A percentile compares a stretch with the other conserved stretches of the same genome.
phyloP scores from a whole-genome alignment of 2,329 filamentous ascomycete species.

The Microsporum canis region DNA sequence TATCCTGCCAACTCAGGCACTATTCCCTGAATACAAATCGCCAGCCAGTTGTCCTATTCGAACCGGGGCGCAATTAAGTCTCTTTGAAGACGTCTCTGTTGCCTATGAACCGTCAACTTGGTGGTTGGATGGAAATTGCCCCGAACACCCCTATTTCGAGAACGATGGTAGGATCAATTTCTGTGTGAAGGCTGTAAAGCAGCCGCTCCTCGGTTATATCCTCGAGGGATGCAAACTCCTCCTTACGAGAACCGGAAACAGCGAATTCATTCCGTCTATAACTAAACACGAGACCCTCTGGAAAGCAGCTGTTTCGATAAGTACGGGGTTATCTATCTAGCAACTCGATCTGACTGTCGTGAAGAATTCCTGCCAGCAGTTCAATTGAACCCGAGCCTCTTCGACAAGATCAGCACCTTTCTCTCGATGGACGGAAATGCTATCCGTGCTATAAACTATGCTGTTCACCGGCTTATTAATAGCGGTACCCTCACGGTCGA shows the following conservation, averaged over 20 bases:
- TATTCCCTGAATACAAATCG: too few relatives aligned
- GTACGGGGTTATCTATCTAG: slow-evolving; percentile 7
- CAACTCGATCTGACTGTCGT: slow-evolving; percentile 6
- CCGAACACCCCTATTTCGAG: slow-evolving; percentile 6
- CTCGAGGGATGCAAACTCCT: slow-evolving; percentile 6
- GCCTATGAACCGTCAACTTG: slow-evolving; percentile 5
- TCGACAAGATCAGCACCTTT: slow-evolving; percentile 1
- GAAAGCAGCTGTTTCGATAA: slow-evolving; percentile 5
- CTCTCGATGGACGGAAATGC: not conserved
- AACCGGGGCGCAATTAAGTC: not conserved
- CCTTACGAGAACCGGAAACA: not conserved
- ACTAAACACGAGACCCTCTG: slow-evolving; percentile 1
- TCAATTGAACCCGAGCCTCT: not conserved
- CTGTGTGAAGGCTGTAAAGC: slow-evolving; percentile 2
- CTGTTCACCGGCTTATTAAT: slow-evolving; percentile 3
- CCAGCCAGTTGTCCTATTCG: too few relatives aligned
- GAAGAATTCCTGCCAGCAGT: not conserved
- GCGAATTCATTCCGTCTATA: not conserved
- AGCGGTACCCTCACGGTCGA: slow-evolving; percentile 4
- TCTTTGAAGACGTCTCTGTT: not conserved
- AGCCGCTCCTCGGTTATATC: slow-evolving; percentile 4
- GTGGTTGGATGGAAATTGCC: slow-evolving; percentile 6
- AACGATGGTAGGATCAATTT: slow-evolving; percentile 1
- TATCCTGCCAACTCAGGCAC: too few relatives aligned
- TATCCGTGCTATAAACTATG: slow-evolving; percentile 8